phyloP scores from a whole-genome alignment of 1,284 basidiomycete genomes.

The Bondarzewia mesenterica region DNA sequence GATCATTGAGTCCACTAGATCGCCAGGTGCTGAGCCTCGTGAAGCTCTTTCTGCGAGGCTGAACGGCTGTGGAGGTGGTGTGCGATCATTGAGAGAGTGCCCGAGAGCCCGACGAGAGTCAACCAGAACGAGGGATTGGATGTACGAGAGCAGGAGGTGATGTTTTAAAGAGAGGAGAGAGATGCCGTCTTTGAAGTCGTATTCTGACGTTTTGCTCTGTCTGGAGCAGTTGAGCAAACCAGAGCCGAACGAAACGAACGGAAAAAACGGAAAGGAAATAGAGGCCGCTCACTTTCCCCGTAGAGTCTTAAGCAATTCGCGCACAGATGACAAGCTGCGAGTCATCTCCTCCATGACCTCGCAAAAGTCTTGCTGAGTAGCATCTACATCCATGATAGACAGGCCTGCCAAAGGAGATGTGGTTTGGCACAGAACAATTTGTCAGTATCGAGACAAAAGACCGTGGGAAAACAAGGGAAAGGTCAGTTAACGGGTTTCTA shows the following conservation, averaged over 20 bases:
- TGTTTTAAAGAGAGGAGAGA: slow-evolving; percentile 89
- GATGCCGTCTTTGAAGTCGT: slow-evolving; percentile 75
- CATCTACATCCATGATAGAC: slow-evolving; percentile 10
- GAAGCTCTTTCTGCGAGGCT: slow-evolving; percentile 38
- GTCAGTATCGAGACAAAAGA: neutral
- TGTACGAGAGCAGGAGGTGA: slow-evolving; percentile 78
- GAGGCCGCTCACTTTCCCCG: slow-evolving; percentile 50
- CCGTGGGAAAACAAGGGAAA: neutral
- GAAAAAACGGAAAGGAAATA: too few relatives aligned
- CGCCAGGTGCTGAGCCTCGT: slow-evolving; percentile 52
- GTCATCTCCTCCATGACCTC: slow-evolving; percentile 56
- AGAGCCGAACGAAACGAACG: neutral
- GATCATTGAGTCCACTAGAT: slow-evolving; percentile 66
- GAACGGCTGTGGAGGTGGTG: slow-evolving; percentile 45
- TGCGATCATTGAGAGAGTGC: slow-evolving; percentile 45
- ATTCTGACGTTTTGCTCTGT: slow-evolving; percentile 29
- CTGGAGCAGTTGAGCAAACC: slow-evolving; percentile 13
- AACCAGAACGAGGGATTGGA: slow-evolving; percentile 80
- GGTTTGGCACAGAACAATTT: too few relatives aligned
- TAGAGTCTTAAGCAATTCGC: slow-evolving; percentile 45
- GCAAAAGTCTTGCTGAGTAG: slow-evolving; percentile 22
- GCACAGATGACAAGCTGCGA: slow-evolving; percentile 51
- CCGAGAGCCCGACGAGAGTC: slow-evolving; percentile 63
- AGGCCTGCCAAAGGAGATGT: neutral
- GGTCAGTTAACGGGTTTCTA: slow-evolving; percentile 87